Evolutionary conservation across 78 protist species (phyloP), one percentile per base, ranked within the genome.

Genomic region (Dictyostelium citrinum): DNA sequence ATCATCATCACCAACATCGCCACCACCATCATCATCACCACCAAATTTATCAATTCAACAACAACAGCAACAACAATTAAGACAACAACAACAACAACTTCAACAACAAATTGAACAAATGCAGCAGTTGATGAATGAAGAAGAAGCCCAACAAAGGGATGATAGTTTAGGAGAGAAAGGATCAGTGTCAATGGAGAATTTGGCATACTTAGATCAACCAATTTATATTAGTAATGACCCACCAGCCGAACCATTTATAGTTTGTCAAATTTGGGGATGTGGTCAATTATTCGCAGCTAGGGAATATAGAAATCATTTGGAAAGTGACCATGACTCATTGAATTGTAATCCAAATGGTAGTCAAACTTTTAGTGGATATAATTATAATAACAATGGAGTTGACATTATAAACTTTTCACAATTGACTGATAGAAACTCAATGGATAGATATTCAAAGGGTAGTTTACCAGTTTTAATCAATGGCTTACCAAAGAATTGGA

Each of bases 401-500:
- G 92, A 86, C 45, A 17, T 77, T 3, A 31, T 86, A 1, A 9
- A 27, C 11, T 29, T 41, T 1, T 24, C 41, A 9, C 79, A 86
- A 20, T n/a, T 58, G 3, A 76, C 92, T 2, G 92, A 86, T 45
- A 12, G 31, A 77, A 31, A 33, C 1, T 6, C 71, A 39, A 16
- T 86, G 45, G 71, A 75, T 27, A 45, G 84, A 14, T 58, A 76
- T 12, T 75, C 92, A 1, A 24, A 77, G 2, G 75, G 83, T 33
- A 74, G 82, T 37, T 24, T 39, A 12, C 92, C 92, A 8, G 14
- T 64, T 2, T 24, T 86, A 5, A 58, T 77, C 17, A 43, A n/a
- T 41, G 92, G 92, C 43, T 8, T 86, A 27, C 92, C 92, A 43
- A 51, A 76, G 64, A 51, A 67, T 5, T 86, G 92, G 92, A 60